phyloP scores from a whole-genome alignment of 2,329 filamentous ascomycete species.

The Fusarium austroafricanum region DNA sequence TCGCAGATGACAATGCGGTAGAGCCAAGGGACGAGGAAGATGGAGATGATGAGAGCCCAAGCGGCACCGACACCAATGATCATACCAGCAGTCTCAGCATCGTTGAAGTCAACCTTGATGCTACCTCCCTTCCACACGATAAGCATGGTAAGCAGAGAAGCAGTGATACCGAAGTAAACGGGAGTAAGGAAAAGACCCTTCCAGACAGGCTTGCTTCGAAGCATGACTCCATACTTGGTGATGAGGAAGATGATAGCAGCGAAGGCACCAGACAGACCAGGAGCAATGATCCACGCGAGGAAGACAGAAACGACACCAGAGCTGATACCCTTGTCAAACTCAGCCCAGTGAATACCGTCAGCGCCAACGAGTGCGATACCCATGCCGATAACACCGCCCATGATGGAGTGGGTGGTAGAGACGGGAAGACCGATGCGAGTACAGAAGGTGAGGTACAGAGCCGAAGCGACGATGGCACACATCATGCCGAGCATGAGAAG shows the following conservation, averaged over 20 bases:
- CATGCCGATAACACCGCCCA: slow-evolving; percentile 70
- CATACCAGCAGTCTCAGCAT: slow-evolving; percentile 62
- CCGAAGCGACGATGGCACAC: slow-evolving; percentile 65
- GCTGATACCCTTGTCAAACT: slow-evolving; percentile 54
- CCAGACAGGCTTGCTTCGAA: slow-evolving; percentile 64
- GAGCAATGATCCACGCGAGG: slow-evolving; percentile 71
- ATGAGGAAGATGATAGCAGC: slow-evolving; percentile 66
- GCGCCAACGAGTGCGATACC: slow-evolving; percentile 67
- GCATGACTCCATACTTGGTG: slow-evolving; percentile 69
- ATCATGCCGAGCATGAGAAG: slow-evolving; percentile 70
- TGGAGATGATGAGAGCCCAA: slow-evolving; percentile 59
- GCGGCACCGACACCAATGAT: slow-evolving; percentile 65
- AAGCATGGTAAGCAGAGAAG: slow-evolving; percentile 67
- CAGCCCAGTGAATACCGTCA: slow-evolving; percentile 65
- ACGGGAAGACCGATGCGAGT: slow-evolving; percentile 68
- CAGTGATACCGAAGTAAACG: slow-evolving; percentile 68
- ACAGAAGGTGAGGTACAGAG: slow-evolving; percentile 66
- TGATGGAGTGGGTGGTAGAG: slow-evolving; percentile 71
- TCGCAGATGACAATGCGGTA: slow-evolving; percentile 68
- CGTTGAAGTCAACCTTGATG: slow-evolving; percentile 53
- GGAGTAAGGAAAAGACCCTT: slow-evolving; percentile 65
- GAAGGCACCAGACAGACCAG: slow-evolving; percentile 65
- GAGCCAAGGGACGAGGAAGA: slow-evolving; percentile 70
- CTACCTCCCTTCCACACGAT: slow-evolving; percentile 67
- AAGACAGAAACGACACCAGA: slow-evolving; percentile 65